A percentile compares a stretch with the other conserved stretches of the same genome.
Conservation (phyloP, 805 yeast genomes). For the Candida sanyiensis region DNA sequence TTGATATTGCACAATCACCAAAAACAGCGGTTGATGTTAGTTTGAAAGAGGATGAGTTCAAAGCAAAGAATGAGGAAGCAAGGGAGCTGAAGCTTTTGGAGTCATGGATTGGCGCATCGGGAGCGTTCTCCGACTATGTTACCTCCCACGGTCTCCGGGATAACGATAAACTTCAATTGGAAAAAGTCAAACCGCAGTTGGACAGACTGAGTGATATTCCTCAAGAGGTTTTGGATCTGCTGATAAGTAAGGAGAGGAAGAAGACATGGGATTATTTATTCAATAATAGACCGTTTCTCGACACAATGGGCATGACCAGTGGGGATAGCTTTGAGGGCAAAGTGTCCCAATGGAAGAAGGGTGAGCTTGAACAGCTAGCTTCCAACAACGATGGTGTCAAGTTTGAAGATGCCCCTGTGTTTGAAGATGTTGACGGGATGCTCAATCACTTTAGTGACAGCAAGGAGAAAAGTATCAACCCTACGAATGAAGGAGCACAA, state of each 20-base stretch:
- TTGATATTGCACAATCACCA: too few species aligned
- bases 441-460: too few species aligned
- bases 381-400: neutral
- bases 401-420: neutral
- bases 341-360: too few species aligned
- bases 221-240: conserved; percentile 8
- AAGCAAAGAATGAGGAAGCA: neutral
- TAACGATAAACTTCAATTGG: conserved; percentile 4
- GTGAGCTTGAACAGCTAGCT: neutral
- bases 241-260: conserved; percentile 6
- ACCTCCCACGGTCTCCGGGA: conserved; percentile 6
- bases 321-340: neutral
- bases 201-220: conserved; percentile 8
- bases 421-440: too few species aligned
- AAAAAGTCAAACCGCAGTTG: conserved; percentile 2
- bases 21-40: too few species aligned
- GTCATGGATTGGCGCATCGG: conserved; percentile 3
- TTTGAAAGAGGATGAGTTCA: too few species aligned
- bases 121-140: conserved; percentile 2
- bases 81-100: conserved; percentile 4
- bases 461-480: too few species aligned
- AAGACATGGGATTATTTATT: conserved; percentile 5
- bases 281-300: conserved; percentile 4
- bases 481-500: too few species aligned
- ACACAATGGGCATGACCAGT: conserved; percentile 8